Evolutionary conservation across 768 basidiomycete species (phyloP).

Genomic region (Pulveroboletus sp.): DNA sequence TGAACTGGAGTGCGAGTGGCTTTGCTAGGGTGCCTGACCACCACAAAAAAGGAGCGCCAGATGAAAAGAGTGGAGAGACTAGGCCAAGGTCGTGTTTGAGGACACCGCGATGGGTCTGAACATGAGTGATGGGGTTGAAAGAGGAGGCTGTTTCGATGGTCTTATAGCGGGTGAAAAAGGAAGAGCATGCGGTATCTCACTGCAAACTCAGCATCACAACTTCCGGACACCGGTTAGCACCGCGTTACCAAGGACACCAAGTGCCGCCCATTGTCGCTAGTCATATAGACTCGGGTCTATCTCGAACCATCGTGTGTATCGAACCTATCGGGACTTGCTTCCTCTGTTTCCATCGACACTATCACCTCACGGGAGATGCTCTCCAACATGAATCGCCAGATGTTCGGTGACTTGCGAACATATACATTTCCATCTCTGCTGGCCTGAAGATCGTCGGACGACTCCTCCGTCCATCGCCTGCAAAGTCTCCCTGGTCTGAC

Average conservation of each 20-base stretch:
- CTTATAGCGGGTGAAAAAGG: background rate
- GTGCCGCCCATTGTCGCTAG: background rate
- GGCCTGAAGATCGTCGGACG: conserved; percentile 40
- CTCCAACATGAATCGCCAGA: conserved; percentile 34
- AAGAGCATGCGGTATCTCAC: too few species aligned
- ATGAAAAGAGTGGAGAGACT: conserved; percentile 6
- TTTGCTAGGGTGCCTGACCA: background rate
- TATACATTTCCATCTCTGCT: conserved; percentile 13
- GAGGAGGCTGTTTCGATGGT: background rate
- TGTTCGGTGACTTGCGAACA: conserved; percentile 11
- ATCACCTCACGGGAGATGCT: conserved; percentile 40
- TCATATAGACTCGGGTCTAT: background rate
- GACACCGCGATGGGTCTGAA: background rate
- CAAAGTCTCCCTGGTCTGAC: conserved; percentile 39
- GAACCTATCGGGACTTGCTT: background rate
- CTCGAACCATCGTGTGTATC: background rate
- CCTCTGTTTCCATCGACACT: conserved; percentile 7
- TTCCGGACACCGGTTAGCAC: background rate
- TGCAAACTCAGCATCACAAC: too few species aligned
- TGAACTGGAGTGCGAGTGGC: background rate
- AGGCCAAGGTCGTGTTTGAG: background rate
- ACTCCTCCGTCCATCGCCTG: conserved; percentile 31
- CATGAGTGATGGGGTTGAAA: conserved; percentile 1
- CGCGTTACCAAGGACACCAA: conserved; percentile 7
- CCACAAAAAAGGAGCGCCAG: conserved; percentile 7